Base-by-base conservation (phyloP, 108 stramenopile genomes). In the Nitzschia palea region DNA sequence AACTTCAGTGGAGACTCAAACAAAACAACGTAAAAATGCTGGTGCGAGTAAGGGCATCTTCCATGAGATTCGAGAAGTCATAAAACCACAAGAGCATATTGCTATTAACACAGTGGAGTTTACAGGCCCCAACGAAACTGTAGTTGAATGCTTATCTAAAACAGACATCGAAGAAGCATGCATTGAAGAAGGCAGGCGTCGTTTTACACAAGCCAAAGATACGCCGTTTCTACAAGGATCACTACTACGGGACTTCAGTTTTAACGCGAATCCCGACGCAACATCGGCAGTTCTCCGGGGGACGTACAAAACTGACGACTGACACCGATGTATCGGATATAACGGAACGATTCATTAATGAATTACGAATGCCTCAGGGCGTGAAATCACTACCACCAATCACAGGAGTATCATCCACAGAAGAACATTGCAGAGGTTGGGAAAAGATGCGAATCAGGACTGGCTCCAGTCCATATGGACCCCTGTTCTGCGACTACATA, bases 101-200 rank as follows among this genome's bases (percentile, higher is more conserved):
- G 17, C n/a, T 20, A 23, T 51, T 17, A 51, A 51, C n/a, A 51
- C 50, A 6, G 10, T 51, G 18, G 18, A 22, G 22, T 18, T 20
- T 20, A 51, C 50, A n/a, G 22, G 22, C 5, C 50, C 8, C 17
- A 6, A 51, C 18, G 50, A n/a, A 23, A 23, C 22, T 20, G 6
- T 6, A 51, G 22, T 55, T 12, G 28, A 26, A 8, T 23, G 55
- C 15, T 6, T 10, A 4, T 29, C 9, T 4, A 55, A 55, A 31
- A 28, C 25, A 30, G 10, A 30, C 4, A 55, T 55, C 17, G 55
- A 55, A 27, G 10, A 55, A 55, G 55, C 55, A 55, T 55, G 55
- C 55, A 55, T 30, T 9, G 10, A 14, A 31, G 55, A 55, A 55
- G 23, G 23, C 28, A 10, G 14, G 14, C 10, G 9, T 5, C 55